Evolutionary conservation across 75 land plant species (phyloP).

Genomic region (Ceratopteris richardii): DNA sequence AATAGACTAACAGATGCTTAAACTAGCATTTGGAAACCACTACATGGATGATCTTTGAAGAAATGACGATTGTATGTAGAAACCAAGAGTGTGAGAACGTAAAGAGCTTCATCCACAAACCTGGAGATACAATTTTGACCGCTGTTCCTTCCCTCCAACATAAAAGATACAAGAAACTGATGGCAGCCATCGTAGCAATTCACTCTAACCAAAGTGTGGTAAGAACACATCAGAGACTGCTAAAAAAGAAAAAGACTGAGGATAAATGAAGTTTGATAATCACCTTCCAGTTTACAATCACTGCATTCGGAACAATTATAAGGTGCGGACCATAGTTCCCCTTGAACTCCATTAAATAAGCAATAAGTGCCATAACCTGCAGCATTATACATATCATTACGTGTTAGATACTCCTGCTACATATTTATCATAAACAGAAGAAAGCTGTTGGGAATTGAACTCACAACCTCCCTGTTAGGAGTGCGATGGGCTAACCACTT

Average conservation of each 20-base stretch:
- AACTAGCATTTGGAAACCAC: no score
- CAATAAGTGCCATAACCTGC: slow-evolving; percentile 99
- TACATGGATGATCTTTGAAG: no score
- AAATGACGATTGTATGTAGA: no score
- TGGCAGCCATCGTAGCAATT: slow-evolving; percentile 89
- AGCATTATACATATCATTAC: slow-evolving; percentile 1
- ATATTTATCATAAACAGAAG: no score
- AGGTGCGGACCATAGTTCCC: slow-evolving; percentile 99
- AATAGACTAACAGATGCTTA: slow-evolving; percentile 1
- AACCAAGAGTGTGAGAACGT: no score
- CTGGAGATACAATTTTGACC: slow-evolving; percentile 80
- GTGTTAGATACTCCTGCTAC: no score
- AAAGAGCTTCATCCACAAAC: slow-evolving; percentile 27
- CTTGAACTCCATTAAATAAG: slow-evolving; percentile 98
- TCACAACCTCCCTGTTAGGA: no score
- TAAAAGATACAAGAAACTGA: slow-evolving; percentile 88
- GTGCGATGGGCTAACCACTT: no score
- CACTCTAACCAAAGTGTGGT: slow-evolving; percentile 63
- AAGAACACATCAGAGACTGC: slow-evolving; percentile 2
- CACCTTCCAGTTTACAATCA: slow-evolving; percentile 99
- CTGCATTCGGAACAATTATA: slow-evolving; percentile 99
- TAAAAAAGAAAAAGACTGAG: not conserved
- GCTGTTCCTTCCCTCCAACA: slow-evolving; percentile 90
- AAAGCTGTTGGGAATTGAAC: not conserved
- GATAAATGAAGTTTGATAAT: not conserved